Base-by-base conservation (phyloP, 371 early-diverging fungal genomes). In the Syncephalastrum sp. region DNA sequence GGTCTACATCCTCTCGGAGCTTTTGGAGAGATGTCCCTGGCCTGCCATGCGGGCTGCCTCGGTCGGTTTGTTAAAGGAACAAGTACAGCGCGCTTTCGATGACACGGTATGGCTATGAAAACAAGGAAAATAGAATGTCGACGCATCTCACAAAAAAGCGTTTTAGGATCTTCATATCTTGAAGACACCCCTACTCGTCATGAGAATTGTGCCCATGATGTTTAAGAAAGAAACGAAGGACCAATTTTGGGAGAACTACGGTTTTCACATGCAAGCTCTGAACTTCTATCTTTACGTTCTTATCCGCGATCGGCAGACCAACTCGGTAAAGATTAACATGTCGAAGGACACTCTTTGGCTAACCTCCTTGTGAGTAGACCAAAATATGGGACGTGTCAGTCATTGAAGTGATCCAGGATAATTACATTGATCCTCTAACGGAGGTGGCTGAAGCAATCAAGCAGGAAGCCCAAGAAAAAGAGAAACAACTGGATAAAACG, bases 251-350 rank as follows among this genome's bases (percentile, higher is more conserved):
- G 64, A 65, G 19, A 62, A 54, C 13, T 67, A 61, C 38, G 69
- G 65, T 15, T 54, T 55, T 43, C 55, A 63, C 21, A 76, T 76
- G 69, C 73, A 76, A 46, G 61, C 65, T 4, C 60, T 72, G 41
- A 76, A 76, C 57, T 68, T 70, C 52, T 72, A 72, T 45, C 24
- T 76, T 52, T 76, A 66, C 58, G 29, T 76, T 42, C 63, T 76
- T 33, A 68, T 76, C 48, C 68, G 68, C 5, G 76, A 76, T 42
- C 25, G 49, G 17, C 41, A 54, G n/a, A 53, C 57, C 2, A 70
- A 70, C 15, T 46, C 43, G 60, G 64, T 56, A 57, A 58, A 10
- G 38, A n/a, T 8, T 1, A 10, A 10, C 1, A 33, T 33, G 3
- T 33, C 12, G 7, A 2, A 12, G 38, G 8, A 12, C 29, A 0